phyloP scores from a whole-genome alignment of 2,329 filamentous ascomycete species.

The Aspergillus sp. region DNA sequence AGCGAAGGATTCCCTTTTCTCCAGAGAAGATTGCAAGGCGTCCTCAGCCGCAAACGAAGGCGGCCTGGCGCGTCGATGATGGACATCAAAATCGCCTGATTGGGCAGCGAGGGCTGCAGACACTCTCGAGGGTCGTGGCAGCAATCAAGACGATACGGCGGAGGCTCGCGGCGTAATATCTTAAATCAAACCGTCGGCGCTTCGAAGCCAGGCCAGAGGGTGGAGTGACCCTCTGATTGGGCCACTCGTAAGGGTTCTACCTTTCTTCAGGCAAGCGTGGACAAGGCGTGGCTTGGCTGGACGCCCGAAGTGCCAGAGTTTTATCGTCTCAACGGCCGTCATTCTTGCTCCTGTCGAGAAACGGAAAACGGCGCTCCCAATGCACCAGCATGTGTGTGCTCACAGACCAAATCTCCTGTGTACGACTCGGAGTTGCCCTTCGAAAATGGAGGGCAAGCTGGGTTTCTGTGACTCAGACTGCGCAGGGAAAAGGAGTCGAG shows the following conservation, averaged over 20 bases:
- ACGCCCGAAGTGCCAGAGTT: not conserved
- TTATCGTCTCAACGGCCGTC: not conserved
- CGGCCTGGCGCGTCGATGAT: not conserved
- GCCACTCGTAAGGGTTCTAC: not conserved
- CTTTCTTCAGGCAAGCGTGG: not conserved
- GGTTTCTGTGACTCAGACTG: not conserved
- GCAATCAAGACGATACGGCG: not conserved
- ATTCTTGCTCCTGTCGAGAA: no score
- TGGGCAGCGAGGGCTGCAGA: not conserved
- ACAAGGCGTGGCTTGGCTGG: not conserved
- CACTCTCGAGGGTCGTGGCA: not conserved
- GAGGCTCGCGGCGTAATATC: not conserved
- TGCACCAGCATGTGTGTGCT: no score
- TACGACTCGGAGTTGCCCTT: no score
- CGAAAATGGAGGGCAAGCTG: not conserved
- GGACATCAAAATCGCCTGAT: not conserved
- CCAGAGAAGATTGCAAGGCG: not conserved
- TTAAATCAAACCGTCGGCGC: not conserved
- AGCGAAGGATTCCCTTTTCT: not conserved
- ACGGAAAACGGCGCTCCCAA: not conserved
- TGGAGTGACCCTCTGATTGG: not conserved
- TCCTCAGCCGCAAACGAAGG: not conserved
- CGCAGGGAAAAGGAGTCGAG: not conserved
- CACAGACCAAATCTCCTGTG: no score
- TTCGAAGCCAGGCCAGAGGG: not conserved